Evolutionary conservation across 352 stramenopile species (phyloP), one percentile per base, ranked within the genome.

Genomic region (Thraustochytrium sp.): DNA sequence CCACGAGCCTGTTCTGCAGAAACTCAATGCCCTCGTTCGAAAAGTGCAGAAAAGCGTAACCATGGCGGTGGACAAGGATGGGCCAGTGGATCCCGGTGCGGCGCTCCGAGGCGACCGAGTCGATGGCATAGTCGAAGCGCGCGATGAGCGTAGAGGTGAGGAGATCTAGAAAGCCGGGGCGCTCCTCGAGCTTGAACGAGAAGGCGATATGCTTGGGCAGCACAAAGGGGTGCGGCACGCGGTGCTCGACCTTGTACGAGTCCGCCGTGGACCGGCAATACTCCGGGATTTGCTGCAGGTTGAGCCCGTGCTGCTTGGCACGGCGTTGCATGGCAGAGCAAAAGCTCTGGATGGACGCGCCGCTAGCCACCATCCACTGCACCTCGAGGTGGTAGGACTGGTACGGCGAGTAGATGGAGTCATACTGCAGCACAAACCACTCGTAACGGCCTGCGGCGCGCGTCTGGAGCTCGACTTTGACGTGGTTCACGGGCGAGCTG

Each of bases 31-130:
- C 68, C 18, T 29, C n/a, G 26, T 23, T 23, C 16, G 23, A 51
- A 63, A 80, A 80, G 53, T 80, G 68, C 44, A 80, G 26, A 63
- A 80, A 80, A 11, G 48, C 68, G 51, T 80, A 80, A 2, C 68
- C 68, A 23, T 80, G 18, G 5, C 26, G 31, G 51, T 80, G 68
- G 1, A 64, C 68, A 2, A 80, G 53, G 3, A 31, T 80, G 11
- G 48, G 68, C 68, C 68, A 80, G 9, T 23, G 5, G 23, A 37
- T 16, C 23, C 26, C 38, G 9, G 23, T 80, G 26, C 36, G 26
- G 54, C 5, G 13, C 37, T 42, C n/a, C 0, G 21, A 26, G 38
- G 63, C 76, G 2, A 63, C 37, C 34, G 68, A 80, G 42, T 80
- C 68, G 21, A 23, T 65, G 11, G 31, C 46, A 31, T 63, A 80